These are phyloP conservation scores for Diaporthe amygdali DNA, from an alignment of 2,329 filamentous ascomycete genomes.

Conservation along the genomic window DNA sequence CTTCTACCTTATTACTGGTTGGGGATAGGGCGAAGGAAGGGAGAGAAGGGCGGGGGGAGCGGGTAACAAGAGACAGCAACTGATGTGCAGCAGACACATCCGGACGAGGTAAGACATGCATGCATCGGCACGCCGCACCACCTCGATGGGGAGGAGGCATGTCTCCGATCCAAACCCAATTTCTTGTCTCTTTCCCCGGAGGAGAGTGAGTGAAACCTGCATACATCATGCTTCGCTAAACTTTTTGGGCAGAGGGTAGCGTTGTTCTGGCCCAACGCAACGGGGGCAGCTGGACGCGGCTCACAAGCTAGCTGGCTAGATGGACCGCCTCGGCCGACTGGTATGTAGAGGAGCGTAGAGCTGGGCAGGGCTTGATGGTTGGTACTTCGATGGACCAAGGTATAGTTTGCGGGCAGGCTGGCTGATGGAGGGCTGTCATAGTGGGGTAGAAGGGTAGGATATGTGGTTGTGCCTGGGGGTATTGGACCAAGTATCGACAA, in stretches of 20 bases:
- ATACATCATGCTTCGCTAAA: background rate
- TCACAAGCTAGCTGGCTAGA: background rate
- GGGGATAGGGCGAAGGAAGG: conserved; percentile 6
- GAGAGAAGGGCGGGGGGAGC: too few relatives aligned
- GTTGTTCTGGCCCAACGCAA: background rate
- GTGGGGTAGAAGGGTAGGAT: background rate
- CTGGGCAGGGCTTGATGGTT: background rate
- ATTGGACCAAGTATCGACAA: too few relatives aligned
- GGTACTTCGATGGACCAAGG: background rate
- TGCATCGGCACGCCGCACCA: conserved; percentile 2
- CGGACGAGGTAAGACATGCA: conserved; percentile 11
- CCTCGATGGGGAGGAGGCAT: background rate
- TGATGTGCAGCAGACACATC: background rate
- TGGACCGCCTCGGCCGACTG: background rate
- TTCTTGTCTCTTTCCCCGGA: background rate
- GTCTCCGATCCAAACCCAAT: background rate
- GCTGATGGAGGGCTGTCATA: background rate
- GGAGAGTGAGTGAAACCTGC: background rate
- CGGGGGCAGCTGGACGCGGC: background rate
- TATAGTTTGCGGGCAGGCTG: too few relatives aligned
- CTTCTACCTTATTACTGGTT: background rate
- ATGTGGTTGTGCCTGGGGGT: background rate
- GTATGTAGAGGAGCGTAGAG: background rate
- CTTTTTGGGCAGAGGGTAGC: background rate
- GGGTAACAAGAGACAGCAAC: background rate